Evolutionary conservation across 306 rosid genomes (phyloP).

Genomic region (Fragaria ananassa): DNA sequence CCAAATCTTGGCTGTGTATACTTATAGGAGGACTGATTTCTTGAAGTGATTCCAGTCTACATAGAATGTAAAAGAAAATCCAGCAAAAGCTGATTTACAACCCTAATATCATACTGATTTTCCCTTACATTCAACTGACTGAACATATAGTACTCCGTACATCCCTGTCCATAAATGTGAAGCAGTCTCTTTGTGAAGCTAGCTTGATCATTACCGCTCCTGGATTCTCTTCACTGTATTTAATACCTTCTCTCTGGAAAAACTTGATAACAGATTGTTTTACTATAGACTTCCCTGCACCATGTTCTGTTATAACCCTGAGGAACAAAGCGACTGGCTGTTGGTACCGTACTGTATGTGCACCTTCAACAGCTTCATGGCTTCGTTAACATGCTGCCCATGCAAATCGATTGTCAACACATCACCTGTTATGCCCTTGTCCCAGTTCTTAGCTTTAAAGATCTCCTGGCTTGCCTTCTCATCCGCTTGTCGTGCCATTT

Average conservation of each 20-base stretch:
- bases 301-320: slow-evolving; percentile 89
- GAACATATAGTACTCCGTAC: no score
- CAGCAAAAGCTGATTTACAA: no score
- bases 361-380: slow-evolving; percentile 70
- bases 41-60: no score
- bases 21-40: no score
- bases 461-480: slow-evolving; percentile 83
- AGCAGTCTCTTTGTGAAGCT: slow-evolving; percentile 39
- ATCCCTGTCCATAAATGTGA: slow-evolving; percentile 45
- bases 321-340: slow-evolving; percentile 63
- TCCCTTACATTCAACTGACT: no score
- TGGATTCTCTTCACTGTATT: slow-evolving; percentile 74
- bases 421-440: slow-evolving; percentile 47
- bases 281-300: slow-evolving; percentile 75
- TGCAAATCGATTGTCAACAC: slow-evolving; percentile 86
- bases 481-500: slow-evolving; percentile 68
- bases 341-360: slow-evolving; percentile 66
- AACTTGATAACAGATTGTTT: slow-evolving; percentile 65
- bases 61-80: no score
- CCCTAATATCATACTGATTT: no score
- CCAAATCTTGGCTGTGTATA: no score
- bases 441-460: slow-evolving; percentile 66
- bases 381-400: slow-evolving; percentile 84
- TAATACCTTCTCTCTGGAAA: slow-evolving; percentile 47
- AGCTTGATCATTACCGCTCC: slow-evolving; percentile 72